Conservation (phyloP, 345 rosid genomes). For the Trapa bicornis region DNA sequence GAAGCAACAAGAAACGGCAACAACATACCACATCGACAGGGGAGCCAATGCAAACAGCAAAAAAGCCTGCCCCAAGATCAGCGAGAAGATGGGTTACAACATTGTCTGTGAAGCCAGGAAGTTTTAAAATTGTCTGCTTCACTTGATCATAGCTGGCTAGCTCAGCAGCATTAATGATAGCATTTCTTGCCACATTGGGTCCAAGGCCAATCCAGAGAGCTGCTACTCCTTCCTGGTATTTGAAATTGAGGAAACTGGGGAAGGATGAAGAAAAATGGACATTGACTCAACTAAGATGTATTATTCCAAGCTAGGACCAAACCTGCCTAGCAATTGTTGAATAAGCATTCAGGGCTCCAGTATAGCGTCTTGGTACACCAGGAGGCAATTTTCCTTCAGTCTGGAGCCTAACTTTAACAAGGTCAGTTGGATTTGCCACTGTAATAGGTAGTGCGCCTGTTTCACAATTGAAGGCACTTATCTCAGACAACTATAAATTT, state of each 20-base stretch:
- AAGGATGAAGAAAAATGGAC: constrained; percentile 9
- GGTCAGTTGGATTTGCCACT: constrained; percentile 96
- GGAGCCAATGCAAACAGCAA: constrained; percentile 96
- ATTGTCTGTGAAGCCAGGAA: constrained; percentile 93
- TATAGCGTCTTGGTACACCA: constrained; percentile 88
- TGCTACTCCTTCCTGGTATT: constrained; percentile 67
- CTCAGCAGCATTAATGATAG: constrained; percentile 24
- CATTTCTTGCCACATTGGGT: constrained; percentile 79
- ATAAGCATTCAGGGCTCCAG: constrained; percentile 90
- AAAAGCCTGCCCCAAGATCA: constrained; percentile 94
- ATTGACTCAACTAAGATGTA: background rate
- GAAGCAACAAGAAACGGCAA: background rate
- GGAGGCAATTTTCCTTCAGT: constrained; percentile 94
- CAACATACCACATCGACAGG: constrained; percentile 90
- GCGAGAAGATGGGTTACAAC: constrained; percentile 83
- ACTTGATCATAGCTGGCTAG: constrained; percentile 97
- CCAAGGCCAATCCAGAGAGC: constrained; percentile 99
- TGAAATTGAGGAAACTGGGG: constrained; percentile 11
- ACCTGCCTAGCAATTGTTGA: constrained; percentile 93
- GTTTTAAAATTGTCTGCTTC: constrained; percentile 81
- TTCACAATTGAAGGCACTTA: constrained; percentile 8
- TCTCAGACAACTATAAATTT: background rate
- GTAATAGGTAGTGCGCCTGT: constrained; percentile 83
- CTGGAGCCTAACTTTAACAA: constrained; percentile 97
- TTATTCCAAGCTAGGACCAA: background rate